These are phyloP conservation scores for Termitomyces sp. DNA, from an alignment of 768 basidiomycete species.

Conservation along the genomic window DNA sequence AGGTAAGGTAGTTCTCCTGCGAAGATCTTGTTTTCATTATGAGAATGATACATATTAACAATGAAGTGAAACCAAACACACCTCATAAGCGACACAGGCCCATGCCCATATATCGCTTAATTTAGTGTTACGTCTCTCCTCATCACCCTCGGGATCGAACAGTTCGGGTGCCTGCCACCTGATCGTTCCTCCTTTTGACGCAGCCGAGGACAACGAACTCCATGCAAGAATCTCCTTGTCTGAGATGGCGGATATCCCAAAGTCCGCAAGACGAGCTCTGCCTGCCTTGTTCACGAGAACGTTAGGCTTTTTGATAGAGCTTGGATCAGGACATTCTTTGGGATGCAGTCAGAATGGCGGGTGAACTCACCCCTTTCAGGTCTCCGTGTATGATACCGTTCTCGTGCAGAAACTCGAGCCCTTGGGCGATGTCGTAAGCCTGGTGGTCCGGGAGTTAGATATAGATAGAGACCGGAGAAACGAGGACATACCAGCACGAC, in stretches of 20 bases:
- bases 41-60: too few relatives aligned
- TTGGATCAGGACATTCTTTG: not conserved
- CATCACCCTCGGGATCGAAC: not conserved
- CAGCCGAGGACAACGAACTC: constrained; percentile 2
- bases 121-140: not conserved
- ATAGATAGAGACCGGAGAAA: not conserved
- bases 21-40: not conserved
- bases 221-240: constrained; percentile 2
- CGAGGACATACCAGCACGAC: not conserved
- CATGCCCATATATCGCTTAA: not conserved
- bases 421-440: not conserved
- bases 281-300: not conserved
- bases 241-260: constrained; percentile 1
- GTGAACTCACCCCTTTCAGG: constrained; percentile 1
- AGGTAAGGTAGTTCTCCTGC: not conserved
- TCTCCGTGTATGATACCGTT: constrained; percentile 3
- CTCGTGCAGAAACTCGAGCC: not conserved
- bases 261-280: not conserved
- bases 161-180: constrained; percentile 9
- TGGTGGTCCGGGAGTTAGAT: not conserved
- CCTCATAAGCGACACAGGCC: not conserved
- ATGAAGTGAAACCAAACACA: not conserved
- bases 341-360: not conserved
- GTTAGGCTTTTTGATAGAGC: not conserved
- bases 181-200: not conserved